Base-by-base conservation (phyloP, 1,284 basidiomycete genomes). In the Erythrobasidium hasegawianum region DNA sequence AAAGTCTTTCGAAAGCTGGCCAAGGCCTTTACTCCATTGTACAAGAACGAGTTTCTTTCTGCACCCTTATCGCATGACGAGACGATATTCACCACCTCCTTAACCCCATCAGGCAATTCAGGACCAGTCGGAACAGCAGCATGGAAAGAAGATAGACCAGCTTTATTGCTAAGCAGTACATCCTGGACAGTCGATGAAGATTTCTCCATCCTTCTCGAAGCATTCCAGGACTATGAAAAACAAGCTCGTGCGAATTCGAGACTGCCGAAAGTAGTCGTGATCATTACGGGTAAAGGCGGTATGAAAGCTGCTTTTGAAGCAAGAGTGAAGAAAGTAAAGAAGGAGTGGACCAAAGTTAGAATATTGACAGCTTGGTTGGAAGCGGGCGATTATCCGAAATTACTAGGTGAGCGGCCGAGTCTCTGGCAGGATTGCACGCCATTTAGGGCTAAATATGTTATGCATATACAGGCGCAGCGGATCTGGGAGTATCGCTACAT, bases 121-220 rank as follows among this genome's bases (percentile, higher is more conserved):
- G n/a, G n/a, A n/a, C n/a, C n/a, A n/a, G n/a, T n/a, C 1, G 71
- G 68, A 45, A 59, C 20, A 64, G 66, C 49, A 68, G 74, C 33
- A 60, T 72, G 68, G 9, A 75, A 29, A 74, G 49, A 68, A 14
- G 74, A 74, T 59, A 75, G 61, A 29, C 76, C 39, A 24, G 93
- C 90, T 0, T 79, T 98, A 2, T 73, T 97, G 18, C 86, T 99
- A 18, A 91, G 89, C 26, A 91, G 90, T 71, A 99, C 96, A 0
- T 92, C 89, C 10, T 98, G 96, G 95, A 98, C 96, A 0, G 86
- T 90, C 5, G 96, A 99, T 75, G 96, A 99, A 77, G 93, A 98
- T 76, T 97, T 99, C 71, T 80, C 83, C 1, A 83, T 96, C 47
- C 83, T 99, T 3, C 77, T 96, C 16, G 80, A 83, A 14, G 90